A percentile compares a stretch with the other conserved stretches of the same genome.
Conservation (phyloP, 768 basidiomycete genomes). For the Gloeostereum incarnatum region DNA sequence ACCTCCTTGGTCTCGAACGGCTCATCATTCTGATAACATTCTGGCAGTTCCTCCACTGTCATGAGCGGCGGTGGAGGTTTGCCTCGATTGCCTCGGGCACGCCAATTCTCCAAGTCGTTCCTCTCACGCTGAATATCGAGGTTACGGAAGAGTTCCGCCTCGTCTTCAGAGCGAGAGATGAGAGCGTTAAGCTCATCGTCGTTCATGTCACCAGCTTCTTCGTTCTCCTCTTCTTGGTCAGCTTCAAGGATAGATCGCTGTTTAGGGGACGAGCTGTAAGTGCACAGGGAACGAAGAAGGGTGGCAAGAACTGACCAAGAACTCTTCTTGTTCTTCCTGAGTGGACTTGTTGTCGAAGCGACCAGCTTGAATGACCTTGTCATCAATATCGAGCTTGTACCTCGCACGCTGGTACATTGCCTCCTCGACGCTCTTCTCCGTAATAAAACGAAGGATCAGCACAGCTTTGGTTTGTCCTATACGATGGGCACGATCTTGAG, state of each 20-base stretch:
- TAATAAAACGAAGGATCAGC: constrained; percentile 92
- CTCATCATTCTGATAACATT: constrained; percentile 82
- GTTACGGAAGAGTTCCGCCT: constrained; percentile 64
- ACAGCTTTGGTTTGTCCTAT: constrained; percentile 99
- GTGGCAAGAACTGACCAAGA: constrained; percentile 52
- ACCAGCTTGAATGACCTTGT: constrained; percentile 98
- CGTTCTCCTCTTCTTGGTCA: constrained; percentile 84
- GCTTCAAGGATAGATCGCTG: constrained; percentile 87
- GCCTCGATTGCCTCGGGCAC: constrained; percentile 63
- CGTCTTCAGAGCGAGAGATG: constrained; percentile 78
- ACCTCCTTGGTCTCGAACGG: constrained; percentile 58
- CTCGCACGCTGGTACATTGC: constrained; percentile 94
- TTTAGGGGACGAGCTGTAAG: constrained; percentile 6
- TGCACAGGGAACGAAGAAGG: not conserved
- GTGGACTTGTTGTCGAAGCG: constrained; percentile 99
- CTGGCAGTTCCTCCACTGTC: constrained; percentile 82
- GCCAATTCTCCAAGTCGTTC: constrained; percentile 57
- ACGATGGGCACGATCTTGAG: constrained; percentile 99
- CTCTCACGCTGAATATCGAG: constrained; percentile 80
- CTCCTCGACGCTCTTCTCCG: constrained; percentile 97
- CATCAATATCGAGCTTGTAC: constrained; percentile 96
- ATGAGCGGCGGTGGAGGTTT: constrained; percentile 73
- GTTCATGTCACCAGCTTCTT: constrained; percentile 87
- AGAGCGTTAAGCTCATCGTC: constrained; percentile 93
- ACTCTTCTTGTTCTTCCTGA: constrained; percentile 94